Percentiles rank a stretch among this genome's conserved stretches.
phyloP scores from a whole-genome alignment of 805 yeast genomes.

The Candida takata region DNA sequence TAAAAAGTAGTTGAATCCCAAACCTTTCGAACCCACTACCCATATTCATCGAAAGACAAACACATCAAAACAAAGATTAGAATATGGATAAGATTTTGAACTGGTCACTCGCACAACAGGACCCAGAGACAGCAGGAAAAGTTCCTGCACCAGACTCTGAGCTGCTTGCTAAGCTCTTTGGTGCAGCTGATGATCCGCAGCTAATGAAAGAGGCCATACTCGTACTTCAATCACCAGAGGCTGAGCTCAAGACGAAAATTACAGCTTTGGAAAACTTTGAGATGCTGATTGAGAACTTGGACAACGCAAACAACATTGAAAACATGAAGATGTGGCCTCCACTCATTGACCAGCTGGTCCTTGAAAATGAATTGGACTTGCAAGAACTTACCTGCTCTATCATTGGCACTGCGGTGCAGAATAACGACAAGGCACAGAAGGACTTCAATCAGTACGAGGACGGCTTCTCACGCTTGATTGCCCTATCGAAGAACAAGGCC shows the following conservation, averaged over 20 bases:
- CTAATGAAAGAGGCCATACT: slow-evolving; percentile 73
- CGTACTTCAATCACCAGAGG: slow-evolving; percentile 51
- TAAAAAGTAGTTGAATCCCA: too few relatives aligned
- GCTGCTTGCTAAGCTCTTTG: slow-evolving; percentile 69
- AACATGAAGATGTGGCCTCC: slow-evolving; percentile 77
- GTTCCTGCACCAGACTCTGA: slow-evolving; percentile 77
- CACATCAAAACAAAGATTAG: too few relatives aligned
- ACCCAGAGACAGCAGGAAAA: slow-evolving; percentile 55
- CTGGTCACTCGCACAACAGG: slow-evolving; percentile 88
- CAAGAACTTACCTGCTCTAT: slow-evolving; percentile 60
- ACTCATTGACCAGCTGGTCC: slow-evolving; percentile 46
- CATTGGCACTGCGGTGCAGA: slow-evolving; percentile 89
- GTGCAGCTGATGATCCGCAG: slow-evolving; percentile 78
- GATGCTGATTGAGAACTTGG: slow-evolving; percentile 87
- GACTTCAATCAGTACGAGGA: slow-evolving; percentile 48
- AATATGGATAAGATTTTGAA: slow-evolving; percentile 83
- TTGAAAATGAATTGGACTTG: slow-evolving; percentile 35
- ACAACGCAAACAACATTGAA: slow-evolving; percentile 90
- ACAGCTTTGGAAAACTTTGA: slow-evolving; percentile 87
- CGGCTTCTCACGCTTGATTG: slow-evolving; percentile 41
- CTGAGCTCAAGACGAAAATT: slow-evolving; percentile 54
- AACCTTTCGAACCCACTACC: not conserved
- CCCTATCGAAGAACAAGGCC: slow-evolving; percentile 28
- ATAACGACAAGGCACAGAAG: slow-evolving; percentile 70
- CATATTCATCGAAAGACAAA: not conserved